These are phyloP conservation scores for Pseudogymnoascus sp. DNA, from an alignment of 2,329 filamentous ascomycete genomes.

Conservation along the genomic window DNA sequence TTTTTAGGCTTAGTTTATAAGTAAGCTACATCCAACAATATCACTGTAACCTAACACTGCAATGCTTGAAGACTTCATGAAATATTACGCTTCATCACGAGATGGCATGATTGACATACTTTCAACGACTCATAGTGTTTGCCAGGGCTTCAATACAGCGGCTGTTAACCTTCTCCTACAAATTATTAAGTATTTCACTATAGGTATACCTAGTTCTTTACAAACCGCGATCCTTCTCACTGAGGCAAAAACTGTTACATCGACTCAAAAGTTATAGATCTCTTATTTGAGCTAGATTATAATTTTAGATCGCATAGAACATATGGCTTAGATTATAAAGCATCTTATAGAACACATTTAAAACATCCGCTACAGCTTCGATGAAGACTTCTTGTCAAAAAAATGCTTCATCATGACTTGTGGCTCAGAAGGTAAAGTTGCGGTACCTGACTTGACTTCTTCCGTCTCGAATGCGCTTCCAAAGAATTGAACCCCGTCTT, in stretches of 20 bases:
- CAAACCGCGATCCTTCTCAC: too few species aligned
- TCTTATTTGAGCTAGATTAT: too few species aligned
- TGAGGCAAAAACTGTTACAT: too few species aligned
- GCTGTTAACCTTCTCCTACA: not conserved
- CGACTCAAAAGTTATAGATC: too few species aligned
- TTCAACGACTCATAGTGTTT: not conserved
- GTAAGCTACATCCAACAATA: too few species aligned
- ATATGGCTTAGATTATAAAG: not conserved
- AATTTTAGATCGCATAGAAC: too few species aligned
- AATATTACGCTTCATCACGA: too few species aligned
- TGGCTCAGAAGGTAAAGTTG: not conserved
- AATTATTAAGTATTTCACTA: not conserved
- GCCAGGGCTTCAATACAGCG: not conserved
- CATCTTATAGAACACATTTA: not conserved
- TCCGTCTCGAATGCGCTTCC: not conserved
- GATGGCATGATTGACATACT: not conserved
- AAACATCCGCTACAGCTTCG: not conserved
- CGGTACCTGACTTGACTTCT: not conserved
- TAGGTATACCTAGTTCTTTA: too few species aligned
- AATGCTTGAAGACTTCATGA: too few species aligned
- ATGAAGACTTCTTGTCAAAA: not conserved
- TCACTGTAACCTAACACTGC: too few species aligned
- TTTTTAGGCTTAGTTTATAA: too few species aligned
- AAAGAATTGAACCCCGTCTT: not conserved
- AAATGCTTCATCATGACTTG: conserved; percentile 14